A percentile compares a stretch with the other conserved stretches of the same genome.
phyloP scores from a whole-genome alignment of 768 basidiomycete genomes.

The Crassisporium funariophilum region DNA sequence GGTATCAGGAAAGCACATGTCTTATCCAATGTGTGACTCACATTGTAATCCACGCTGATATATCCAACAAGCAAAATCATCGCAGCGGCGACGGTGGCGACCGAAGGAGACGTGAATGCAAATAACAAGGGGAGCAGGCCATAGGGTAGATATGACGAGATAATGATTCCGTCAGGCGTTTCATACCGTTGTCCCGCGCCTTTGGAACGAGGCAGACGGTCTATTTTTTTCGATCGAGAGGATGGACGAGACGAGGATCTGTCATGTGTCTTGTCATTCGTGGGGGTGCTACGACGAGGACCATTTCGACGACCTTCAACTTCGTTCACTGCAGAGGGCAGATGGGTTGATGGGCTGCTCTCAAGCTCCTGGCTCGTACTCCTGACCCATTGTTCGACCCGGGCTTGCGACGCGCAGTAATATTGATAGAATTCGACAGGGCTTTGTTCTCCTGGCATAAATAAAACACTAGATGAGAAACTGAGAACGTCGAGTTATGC shows the following conservation, averaged over 20 bases:
- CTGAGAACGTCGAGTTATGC: not conserved
- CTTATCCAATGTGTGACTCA: slow-evolving; percentile 5
- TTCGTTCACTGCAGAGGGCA: not conserved
- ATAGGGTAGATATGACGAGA: slow-evolving; percentile 22
- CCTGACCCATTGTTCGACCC: slow-evolving; percentile 31
- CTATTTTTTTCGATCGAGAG: slow-evolving; percentile 12
- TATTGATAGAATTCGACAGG: slow-evolving; percentile 28
- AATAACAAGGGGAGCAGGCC: slow-evolving; percentile 25
- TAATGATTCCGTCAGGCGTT: slow-evolving; percentile 2
- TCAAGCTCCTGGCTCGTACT: slow-evolving; percentile 24
- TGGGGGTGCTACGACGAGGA: slow-evolving; percentile 12
- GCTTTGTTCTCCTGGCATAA: slow-evolving; percentile 28
- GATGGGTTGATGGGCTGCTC: not conserved
- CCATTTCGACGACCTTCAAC: not conserved
- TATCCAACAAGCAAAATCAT: slow-evolving; percentile 22
- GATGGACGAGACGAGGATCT: slow-evolving; percentile 19
- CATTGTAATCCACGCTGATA: slow-evolving; percentile 18
- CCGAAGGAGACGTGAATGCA: slow-evolving; percentile 23
- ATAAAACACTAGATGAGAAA: slow-evolving; percentile 19
- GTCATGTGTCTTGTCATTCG: slow-evolving; percentile 5
- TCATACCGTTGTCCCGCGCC: not conserved
- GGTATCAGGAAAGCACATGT: not conserved
- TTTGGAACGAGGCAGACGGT: not conserved
- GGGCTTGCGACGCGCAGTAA: slow-evolving; percentile 29
- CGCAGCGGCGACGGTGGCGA: slow-evolving; percentile 17